Evolutionary conservation across 2,329 filamentous ascomycete species (phyloP), one percentile per base, ranked within the genome.

Genomic region (Leptographium galeiforme): DNA sequence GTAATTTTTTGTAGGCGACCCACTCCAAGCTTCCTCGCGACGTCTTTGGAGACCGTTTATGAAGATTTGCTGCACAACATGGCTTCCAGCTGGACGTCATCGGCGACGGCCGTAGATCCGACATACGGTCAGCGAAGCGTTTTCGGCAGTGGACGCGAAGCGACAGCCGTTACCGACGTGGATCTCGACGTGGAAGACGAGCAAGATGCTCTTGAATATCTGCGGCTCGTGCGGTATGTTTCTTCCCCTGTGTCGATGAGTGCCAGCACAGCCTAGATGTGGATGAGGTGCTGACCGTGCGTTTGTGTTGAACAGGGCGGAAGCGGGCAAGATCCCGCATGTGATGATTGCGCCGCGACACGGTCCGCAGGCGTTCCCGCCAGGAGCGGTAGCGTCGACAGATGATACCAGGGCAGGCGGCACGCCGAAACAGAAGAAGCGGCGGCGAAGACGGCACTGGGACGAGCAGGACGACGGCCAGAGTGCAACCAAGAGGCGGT

Each of bases 271-370:
- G 2, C 40, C 8, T 33, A 32, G 32, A 16, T 34, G 33, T 34
- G 11, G 33, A 34, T 34, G 33, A 11, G 33, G 13, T 40, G 14
- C 18, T 41, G 48, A n/a, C 16, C 14, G 25, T 40, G 8, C 38
- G 19, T 7, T 30, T 13, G 18, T 30, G 36, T 11, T 36, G n/a
- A 19, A 56, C 68, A 93, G 87, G 70, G 76, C 79, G 59, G 82
- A 94, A 77, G 87, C 87, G n/a, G 79, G 73, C 56, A 69, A 73
- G 11, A 84, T 94, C 38, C 88, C 88, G 1, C 77, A 83, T 59
- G 70, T 93, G 12, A 75, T 93, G 51, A 77, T 81, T 47, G 85
- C 83, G 1, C 75, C 79, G 6, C 77, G 73, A 58, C 65, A 72
- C 33, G 77, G 77, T 0, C 77, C 78, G 1, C 70, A 76, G 59